These are phyloP conservation scores for Apiospora koreana DNA, from an alignment of 2,329 filamentous ascomycete species.

Conservation along the genomic window DNA sequence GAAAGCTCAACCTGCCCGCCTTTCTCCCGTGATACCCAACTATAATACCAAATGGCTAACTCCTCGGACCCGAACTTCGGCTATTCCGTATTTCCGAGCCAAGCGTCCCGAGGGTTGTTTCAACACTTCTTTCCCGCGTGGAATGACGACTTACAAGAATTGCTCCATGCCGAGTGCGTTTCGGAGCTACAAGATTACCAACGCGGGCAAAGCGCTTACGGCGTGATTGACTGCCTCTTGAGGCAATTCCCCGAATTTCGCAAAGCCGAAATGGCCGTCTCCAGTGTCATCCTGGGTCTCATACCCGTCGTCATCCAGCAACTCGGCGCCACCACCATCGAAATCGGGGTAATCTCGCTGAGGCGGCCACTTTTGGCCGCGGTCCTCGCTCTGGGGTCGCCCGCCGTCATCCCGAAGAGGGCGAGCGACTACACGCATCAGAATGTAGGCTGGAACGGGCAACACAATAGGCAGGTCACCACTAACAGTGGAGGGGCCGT, in stretches of 20 bases:
- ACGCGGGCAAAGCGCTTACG: background rate
- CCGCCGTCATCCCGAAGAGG: constrained; percentile 14
- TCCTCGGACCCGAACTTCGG: background rate
- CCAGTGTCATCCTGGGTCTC: constrained; percentile 23
- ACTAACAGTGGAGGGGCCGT: constrained; percentile 16
- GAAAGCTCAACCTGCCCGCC: background rate
- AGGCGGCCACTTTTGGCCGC: constrained; percentile 21
- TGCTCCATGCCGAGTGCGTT: background rate
- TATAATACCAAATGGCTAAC: background rate
- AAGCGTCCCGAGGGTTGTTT: background rate
- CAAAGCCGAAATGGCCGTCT: constrained; percentile 24
- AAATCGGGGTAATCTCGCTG: constrained; percentile 20
- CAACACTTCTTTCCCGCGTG: background rate
- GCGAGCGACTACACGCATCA: background rate
- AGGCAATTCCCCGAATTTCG: constrained; percentile 20
- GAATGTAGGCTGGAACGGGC: background rate
- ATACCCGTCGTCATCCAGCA: constrained; percentile 22
- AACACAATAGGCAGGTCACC: constrained; percentile 10
- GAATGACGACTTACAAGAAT: background rate
- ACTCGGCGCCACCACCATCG: constrained; percentile 22
- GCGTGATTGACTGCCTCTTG: constrained; percentile 21
- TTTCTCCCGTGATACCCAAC: background rate
- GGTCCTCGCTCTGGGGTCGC: constrained; percentile 21
- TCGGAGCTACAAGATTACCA: background rate
- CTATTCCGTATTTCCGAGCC: background rate